phyloP scores from a whole-genome alignment of 163 green algal species.

The Scenedesmus sp. region DNA sequence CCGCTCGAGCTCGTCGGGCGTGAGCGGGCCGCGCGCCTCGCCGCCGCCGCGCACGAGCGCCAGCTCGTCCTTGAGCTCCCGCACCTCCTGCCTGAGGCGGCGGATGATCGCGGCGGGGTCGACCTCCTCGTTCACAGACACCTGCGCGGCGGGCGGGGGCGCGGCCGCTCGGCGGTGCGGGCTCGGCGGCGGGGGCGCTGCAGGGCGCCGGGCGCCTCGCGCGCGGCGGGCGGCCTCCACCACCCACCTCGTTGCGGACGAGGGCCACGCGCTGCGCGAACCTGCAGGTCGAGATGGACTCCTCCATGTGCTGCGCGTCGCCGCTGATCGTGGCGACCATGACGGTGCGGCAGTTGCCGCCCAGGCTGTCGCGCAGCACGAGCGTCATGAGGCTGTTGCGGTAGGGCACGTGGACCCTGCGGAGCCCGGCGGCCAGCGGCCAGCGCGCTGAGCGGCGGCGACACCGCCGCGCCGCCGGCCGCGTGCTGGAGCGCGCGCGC shows the following conservation, averaged over 20 bases:
- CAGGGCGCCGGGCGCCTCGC: neutral
- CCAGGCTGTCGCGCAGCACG: conserved; percentile 76
- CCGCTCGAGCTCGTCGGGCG: conserved; percentile 52
- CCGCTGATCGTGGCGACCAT: conserved; percentile 80
- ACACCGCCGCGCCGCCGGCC: neutral
- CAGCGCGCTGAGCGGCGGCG: too few species aligned
- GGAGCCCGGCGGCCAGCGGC: too few species aligned
- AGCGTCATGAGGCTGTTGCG: conserved; percentile 85
- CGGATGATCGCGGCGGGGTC: conserved; percentile 75
- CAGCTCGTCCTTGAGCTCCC: conserved; percentile 84
- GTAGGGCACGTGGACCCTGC: conserved; percentile 76
- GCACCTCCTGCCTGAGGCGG: conserved; percentile 67
- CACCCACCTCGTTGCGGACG: conserved; percentile 65
- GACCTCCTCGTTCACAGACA: conserved; percentile 77
- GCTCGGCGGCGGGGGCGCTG: neutral
- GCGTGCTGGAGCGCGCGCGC: too few species aligned
- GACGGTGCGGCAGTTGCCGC: conserved; percentile 83
- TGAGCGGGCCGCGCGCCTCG: conserved; percentile 66
- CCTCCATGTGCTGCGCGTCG: conserved; percentile 66
- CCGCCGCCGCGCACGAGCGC: conserved; percentile 56
- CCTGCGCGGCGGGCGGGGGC: conserved; percentile 50
- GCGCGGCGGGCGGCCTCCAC: too few species aligned
- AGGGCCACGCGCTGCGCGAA: conserved; percentile 75
- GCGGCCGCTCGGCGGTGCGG: too few species aligned
- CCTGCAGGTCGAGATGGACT: conserved; percentile 75